phyloP scores from a whole-genome alignment of 2,329 filamentous ascomycete genomes.

The Penicillium capsulatum region DNA sequence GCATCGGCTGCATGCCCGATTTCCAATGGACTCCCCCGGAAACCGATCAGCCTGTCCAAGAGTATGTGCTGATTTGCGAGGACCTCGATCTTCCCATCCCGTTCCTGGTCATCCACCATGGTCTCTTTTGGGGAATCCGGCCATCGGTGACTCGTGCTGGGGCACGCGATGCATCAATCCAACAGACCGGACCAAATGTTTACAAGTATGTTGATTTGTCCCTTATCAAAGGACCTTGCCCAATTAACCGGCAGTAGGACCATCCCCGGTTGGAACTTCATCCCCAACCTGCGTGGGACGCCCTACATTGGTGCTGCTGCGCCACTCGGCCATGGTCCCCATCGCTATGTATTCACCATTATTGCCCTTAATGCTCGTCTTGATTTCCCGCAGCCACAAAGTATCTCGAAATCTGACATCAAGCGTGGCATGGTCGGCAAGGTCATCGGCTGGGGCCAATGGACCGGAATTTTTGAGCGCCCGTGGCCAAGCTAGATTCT shows the following conservation, averaged over 20 bases:
- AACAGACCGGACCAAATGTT: too few relatives aligned
- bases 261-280: conserved; percentile 26
- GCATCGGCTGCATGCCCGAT: conserved; percentile 21
- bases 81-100: conserved; percentile 31
- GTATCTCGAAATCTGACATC: conserved; percentile 26
- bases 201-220: too few relatives aligned
- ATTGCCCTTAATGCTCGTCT: conserved; percentile 27
- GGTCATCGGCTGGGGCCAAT: conserved; percentile 32
- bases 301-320: conserved; percentile 28
- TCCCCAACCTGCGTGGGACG: conserved; percentile 22
- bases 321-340: conserved; percentile 29
- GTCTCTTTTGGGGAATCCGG: conserved; percentile 31
- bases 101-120: conserved; percentile 27
- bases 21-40: conserved; percentile 23
- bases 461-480: conserved; percentile 30
- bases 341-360: conserved; percentile 34
- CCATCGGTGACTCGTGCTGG: conserved; percentile 12
- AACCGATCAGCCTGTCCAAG: conserved; percentile 14
- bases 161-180: conserved; percentile 1
- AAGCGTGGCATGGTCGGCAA: conserved; percentile 27
- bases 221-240: too few relatives aligned
- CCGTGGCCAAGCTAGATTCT: conserved; percentile 17
- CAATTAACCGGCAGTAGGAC: conserved; percentile 8
- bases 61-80: conserved; percentile 30
- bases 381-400: conserved; percentile 18